Base-by-base conservation (phyloP, 139 green algal species). In the Picochlorum sp. region DNA sequence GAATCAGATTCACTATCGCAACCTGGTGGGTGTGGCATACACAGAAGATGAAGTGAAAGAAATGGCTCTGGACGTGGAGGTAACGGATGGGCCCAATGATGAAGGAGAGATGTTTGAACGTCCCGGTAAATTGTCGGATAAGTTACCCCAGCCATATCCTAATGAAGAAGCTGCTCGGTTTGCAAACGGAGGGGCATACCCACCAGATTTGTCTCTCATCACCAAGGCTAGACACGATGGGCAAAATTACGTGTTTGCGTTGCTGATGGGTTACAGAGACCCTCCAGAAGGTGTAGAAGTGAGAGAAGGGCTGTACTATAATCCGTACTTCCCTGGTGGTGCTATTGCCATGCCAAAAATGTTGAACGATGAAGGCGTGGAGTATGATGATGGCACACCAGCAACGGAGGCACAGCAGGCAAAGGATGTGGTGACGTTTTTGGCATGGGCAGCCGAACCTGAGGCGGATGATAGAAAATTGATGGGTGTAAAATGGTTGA, bases 261-360 rank as follows among this genome's bases (percentile, higher is more conserved):
- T 99, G 58, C 82, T 99, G 32, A 81, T 92, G 29, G 93, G 93
- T 7, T 99, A 99, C 86, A 74, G 89, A 6, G 93, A 98, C 36
- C 89, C 93, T 3, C 93, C 93, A 26, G 93, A 90, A 2, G 93
- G 93, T 54, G 82, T 99, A 37, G 69, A 61, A 28, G 85, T 97
- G n/a, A 76, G 91, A 24, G 88, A 98, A 80, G 93, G 93, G 18
- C 82, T 99, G 63, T 82, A 99, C 77, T 99, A 98, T 82, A 99
- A 99, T 81, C 93, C 93, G 12, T 99, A 99, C 83, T 99, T 99
- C 79, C 87, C 89, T 26, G 93, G 93, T 28, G 93, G 93, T 36
- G 87, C 91, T 57, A 99, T 99, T 57, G 93, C 93, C 59, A 99
- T 99, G 93, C 93, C 93, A 39, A 91, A 95, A 80, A 97, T 98